Evolutionary conservation across 2,329 filamentous ascomycete species (phyloP).

Genomic region (Dendrostoma leiphaemia): DNA sequence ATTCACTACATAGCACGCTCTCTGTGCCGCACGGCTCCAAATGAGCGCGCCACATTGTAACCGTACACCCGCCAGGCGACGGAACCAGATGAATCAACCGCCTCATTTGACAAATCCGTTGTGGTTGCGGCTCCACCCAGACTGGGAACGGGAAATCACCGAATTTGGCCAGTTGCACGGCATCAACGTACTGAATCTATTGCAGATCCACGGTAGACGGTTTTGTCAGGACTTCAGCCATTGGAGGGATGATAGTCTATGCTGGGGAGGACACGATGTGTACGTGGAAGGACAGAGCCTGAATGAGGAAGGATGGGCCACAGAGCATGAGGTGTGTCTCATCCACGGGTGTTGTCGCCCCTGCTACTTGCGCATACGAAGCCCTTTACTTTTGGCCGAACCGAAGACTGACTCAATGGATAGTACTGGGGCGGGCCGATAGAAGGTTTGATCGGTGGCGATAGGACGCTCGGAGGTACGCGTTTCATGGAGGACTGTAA

Average conservation of each 20-base stretch:
- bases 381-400: no score
- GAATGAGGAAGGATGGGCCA: constrained; percentile 9
- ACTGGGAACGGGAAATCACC: background rate
- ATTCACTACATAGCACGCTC: constrained; percentile 1
- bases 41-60: background rate
- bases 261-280: background rate
- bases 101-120: no score
- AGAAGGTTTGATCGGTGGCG: no score
- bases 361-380: no score
- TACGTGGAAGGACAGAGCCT: background rate
- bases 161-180: background rate
- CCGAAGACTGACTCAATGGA: no score
- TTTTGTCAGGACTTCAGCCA: background rate
- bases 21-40: background rate
- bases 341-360: no score
- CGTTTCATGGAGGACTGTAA: no score
- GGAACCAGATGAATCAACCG: no score
- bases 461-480: no score
- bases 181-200: background rate
- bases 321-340: constrained; percentile 10
- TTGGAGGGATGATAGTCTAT: background rate
- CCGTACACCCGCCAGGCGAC: no score
- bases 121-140: background rate
- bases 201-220: background rate
- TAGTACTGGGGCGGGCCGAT: no score